Conservation (phyloP, 176 grass and related monocot genomes). For the Oryza brachyantha region DNA sequence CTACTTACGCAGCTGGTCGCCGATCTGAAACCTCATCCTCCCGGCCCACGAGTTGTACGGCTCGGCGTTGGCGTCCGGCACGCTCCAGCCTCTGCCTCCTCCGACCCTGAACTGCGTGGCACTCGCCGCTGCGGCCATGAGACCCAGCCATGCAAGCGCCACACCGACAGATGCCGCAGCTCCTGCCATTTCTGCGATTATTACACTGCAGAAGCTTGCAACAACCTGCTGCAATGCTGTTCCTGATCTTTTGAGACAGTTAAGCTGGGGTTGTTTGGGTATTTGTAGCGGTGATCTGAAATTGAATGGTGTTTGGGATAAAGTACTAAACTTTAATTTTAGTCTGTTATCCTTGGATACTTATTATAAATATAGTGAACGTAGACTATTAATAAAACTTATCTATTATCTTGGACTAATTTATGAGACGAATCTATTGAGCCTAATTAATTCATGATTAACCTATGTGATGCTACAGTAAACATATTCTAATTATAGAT, state of each 20-base stretch:
- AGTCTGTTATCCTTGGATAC: no score
- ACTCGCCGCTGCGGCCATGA: slow-evolving; percentile 16
- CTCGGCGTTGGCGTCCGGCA: slow-evolving; percentile 28
- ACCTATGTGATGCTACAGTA: no score
- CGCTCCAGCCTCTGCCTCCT: slow-evolving; percentile 51
- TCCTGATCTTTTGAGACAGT: no score
- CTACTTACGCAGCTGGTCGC: slow-evolving; percentile 68
- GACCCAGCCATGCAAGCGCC: background rate
- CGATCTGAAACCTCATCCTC: slow-evolving; percentile 46
- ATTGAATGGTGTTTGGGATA: no score
- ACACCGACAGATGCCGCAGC: background rate
- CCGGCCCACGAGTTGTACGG: slow-evolving; percentile 54
- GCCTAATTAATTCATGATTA: no score
- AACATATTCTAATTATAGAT: no score
- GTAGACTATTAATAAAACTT: no score
- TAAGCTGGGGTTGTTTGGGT: background rate
- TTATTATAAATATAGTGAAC: no score
- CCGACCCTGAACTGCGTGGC: slow-evolving; percentile 69
- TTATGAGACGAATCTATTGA: no score
- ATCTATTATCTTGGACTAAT: no score
- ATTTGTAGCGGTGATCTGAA: background rate
- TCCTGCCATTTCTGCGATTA: slow-evolving; percentile 30
- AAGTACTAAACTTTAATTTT: no score
- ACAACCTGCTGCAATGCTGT: no score
- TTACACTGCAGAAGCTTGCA: background rate